Base-by-base conservation (phyloP, 2,329 filamentous ascomycete species). In the Fusarium sp. region DNA sequence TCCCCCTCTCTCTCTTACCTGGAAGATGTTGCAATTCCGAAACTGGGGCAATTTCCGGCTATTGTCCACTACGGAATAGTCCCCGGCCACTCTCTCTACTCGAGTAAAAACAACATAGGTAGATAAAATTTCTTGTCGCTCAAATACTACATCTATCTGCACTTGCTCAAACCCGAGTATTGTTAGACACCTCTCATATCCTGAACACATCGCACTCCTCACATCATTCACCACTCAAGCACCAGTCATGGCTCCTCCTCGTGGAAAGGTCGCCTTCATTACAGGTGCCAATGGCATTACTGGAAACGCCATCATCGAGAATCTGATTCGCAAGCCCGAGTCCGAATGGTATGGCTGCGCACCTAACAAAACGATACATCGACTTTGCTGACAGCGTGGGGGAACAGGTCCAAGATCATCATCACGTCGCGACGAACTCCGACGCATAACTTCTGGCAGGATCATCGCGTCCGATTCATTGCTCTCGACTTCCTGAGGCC, bases 241-340 rank as follows among this genome's bases (percentile, higher is more conserved):
- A 35, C 4, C 11, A 67, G 24, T n/a, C 22, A 67, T 67, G 59
- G 59, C 59, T 27, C 65, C 65, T 22, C 35, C 59, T 31, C 37
- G 31, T n/a, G 65, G 65, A 33, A 75, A 75, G 18, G 72, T 75
- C 24, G 71, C 72, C 0, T 73, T 75, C 22, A 50, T 75, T 20
- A 75, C 72, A 5, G 71, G 72, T 29, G 71, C 68, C 2, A 75
- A 75, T 27, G 71, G 72, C 27, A 75, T 75, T 16, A 75, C 72
- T 60, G 71, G 72, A 13, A 75, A 75, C 61, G 72, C 72, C 39
- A 65, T 75, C 13, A 56, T 75, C 9, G 71, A 75, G 33, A 65
- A 75, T 13, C 65, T 75, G 2, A 73, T 75, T 39, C 68, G 72
- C 11, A 59, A 67, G 29, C 71, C 72, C 13, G 63, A 71, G 22